A percentile compares a stretch with the other conserved stretches of the same genome.
These are phyloP conservation scores for Chlamydomonas reinhardtii DNA, from an alignment of 163 green algal species.

Conservation along the genomic window DNA sequence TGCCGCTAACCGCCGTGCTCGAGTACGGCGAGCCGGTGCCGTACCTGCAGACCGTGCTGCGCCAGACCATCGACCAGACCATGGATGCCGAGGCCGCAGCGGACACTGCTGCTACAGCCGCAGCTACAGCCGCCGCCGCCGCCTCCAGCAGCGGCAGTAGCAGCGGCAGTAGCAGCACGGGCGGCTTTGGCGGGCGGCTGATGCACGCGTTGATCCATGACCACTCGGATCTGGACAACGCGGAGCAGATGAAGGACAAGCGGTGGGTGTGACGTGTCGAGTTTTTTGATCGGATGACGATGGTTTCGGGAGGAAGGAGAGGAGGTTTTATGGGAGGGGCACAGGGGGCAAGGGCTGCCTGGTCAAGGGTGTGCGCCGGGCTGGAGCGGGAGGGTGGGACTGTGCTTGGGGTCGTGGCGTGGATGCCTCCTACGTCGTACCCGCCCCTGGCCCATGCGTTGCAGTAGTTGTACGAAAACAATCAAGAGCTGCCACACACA, in stretches of 20 bases:
- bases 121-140: background rate
- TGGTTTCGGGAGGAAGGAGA: background rate
- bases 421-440: too few species aligned
- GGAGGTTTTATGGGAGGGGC: too few species aligned
- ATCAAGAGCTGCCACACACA: too few species aligned
- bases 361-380: too few species aligned
- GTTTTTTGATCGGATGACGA: too few species aligned
- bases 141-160: background rate
- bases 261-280: background rate
- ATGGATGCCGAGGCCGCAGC: background rate
- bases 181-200: conserved; percentile 14
- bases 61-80: background rate
- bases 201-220: conserved; percentile 5
- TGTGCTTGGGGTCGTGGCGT: too few species aligned
- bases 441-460: too few species aligned
- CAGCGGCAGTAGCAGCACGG: too few species aligned
- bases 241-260: conserved; percentile 48
- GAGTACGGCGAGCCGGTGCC: conserved; percentile 17
- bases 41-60: background rate
- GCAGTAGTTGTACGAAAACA: too few species aligned
- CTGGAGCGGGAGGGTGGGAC: too few species aligned
- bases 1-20: conserved; percentile 28
- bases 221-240: conserved; percentile 26
- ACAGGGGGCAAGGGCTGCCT: too few species aligned
- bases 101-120: background rate